Conservation (phyloP, 441 rosid genomes). For the Theobroma grandiflorum region DNA sequence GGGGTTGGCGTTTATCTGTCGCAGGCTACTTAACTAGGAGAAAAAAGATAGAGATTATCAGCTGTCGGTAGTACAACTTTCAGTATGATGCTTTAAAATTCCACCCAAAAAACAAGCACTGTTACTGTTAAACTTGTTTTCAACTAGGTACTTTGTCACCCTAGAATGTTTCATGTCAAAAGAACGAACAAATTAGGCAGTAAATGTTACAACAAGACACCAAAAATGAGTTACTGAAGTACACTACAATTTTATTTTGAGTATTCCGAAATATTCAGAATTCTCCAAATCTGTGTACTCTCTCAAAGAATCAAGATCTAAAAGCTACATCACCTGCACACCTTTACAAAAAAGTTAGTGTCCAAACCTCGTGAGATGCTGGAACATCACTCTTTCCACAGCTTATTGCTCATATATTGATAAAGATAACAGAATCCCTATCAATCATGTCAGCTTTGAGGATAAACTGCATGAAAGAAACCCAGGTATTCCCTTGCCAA, state of each 20-base stretch:
- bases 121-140: neutral
- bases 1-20: neutral
- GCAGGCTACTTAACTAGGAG: neutral
- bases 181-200: neutral
- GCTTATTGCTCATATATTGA: neutral
- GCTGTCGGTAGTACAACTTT: neutral
- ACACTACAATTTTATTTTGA: neutral
- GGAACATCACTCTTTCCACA: conserved; percentile 9
- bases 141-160: neutral
- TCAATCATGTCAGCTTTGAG: conserved; percentile 2
- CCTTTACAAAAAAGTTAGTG: conserved; percentile 10
- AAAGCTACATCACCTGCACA: neutral
- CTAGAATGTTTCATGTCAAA: neutral
- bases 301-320: neutral
- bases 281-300: neutral
- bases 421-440: neutral
- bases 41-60: neutral
- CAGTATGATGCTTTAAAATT: neutral
- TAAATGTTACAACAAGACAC: neutral
- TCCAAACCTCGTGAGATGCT: neutral
- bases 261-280: neutral
- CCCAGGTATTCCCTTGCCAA: conserved; percentile 6
- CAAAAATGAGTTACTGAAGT: neutral
- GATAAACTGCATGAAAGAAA: conserved; percentile 5
- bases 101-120: neutral